phyloP scores from a whole-genome alignment of 495 filamentous ascomycete genomes.

The Daldinia vernicosa region DNA sequence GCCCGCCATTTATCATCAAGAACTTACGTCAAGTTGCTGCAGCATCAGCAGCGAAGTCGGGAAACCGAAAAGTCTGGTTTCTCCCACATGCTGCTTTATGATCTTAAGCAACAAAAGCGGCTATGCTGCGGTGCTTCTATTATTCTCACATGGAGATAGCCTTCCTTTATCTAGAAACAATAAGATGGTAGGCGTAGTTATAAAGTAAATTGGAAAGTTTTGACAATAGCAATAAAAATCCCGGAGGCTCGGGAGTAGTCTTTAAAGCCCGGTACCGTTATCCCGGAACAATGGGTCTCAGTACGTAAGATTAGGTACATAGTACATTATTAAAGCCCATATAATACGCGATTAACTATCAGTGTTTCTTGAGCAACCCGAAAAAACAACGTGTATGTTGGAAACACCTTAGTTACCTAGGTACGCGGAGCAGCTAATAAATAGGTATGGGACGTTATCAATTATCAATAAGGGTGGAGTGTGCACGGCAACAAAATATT shows the following conservation, averaged over 20 bases:
- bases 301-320: conserved; percentile 8
- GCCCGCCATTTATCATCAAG: conserved; percentile 21
- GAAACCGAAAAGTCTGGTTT: conserved; percentile 7
- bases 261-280: conserved; percentile 25
- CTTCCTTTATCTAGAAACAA: conserved; percentile 13
- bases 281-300: conserved; percentile 25
- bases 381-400: background rate
- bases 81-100: background rate
- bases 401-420: conserved; percentile 14
- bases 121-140: background rate
- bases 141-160: background rate
- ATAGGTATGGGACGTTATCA: conserved; percentile 11
- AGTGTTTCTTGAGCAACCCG: background rate
- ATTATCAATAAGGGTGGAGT: conserved; percentile 19
- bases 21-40: conserved; percentile 19
- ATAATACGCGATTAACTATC: conserved; percentile 14
- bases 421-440: conserved; percentile 14
- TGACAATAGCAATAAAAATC: conserved; percentile 1
- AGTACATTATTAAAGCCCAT: background rate
- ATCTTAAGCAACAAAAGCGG: background rate
- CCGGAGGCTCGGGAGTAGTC: conserved; percentile 19
- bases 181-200: conserved; percentile 1
- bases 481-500: conserved; percentile 10
- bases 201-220: background rate
- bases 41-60: background rate